Evolutionary conservation across 176 grass and related monocot species (phyloP).

Genomic region (Oryza brachyantha): DNA sequence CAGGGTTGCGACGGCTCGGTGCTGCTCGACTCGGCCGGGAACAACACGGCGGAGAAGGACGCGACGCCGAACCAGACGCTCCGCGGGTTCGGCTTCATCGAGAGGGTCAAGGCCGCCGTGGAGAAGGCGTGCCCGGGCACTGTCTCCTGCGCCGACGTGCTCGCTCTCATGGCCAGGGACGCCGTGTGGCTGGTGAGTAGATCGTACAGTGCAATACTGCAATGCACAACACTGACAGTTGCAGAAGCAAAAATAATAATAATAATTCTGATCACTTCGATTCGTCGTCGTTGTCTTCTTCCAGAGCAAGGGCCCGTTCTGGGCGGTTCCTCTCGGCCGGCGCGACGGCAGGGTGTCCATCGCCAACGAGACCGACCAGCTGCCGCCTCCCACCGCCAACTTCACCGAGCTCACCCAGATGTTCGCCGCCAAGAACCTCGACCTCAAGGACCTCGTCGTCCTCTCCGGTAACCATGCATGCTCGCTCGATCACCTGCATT

Average conservation of each 20-base stretch:
- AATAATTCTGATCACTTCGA: neutral
- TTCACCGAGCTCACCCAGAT: conserved; percentile 53
- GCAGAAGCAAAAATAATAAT: no score
- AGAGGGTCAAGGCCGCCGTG: conserved; percentile 66
- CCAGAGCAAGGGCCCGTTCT: conserved; percentile 73
- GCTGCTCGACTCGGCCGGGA: conserved; percentile 42
- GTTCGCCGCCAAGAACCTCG: conserved; percentile 61
- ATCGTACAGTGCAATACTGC: neutral
- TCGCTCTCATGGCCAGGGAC: conserved; percentile 69
- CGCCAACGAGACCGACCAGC: conserved; percentile 46
- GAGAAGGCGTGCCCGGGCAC: conserved; percentile 65
- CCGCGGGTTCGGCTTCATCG: conserved; percentile 63
- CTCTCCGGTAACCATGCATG: conserved; percentile 69
- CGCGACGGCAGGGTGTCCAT: conserved; percentile 63
- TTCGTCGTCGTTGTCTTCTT: neutral
- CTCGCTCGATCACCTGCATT: no score
- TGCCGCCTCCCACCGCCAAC: conserved; percentile 58
- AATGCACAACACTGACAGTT: neutral
- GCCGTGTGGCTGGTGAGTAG: conserved; percentile 59
- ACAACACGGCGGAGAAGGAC: conserved; percentile 65
- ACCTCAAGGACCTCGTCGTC: conserved; percentile 80
- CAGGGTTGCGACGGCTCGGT: conserved; percentile 91
- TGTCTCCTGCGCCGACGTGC: conserved; percentile 84
- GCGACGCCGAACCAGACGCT: conserved; percentile 58
- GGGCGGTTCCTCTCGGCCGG: conserved; percentile 65